Evolutionary conservation across 805 yeast species (phyloP).

Genomic region (Pichia manshurica): DNA sequence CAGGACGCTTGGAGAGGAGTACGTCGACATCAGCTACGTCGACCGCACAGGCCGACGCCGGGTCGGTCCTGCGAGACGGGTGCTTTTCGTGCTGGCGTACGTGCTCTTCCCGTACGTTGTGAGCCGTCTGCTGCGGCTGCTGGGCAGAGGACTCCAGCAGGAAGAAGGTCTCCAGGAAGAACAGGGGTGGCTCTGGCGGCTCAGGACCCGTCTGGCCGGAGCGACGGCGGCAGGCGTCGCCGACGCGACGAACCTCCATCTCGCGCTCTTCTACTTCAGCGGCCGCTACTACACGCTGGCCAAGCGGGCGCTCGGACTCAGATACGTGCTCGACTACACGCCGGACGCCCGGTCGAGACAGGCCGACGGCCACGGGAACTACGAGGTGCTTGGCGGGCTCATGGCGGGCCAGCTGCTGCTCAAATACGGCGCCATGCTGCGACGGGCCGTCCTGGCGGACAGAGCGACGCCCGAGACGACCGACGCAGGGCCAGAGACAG

Average conservation of each 20-base stretch:
- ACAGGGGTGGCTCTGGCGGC: no score
- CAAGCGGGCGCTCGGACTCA: constrained; percentile 70
- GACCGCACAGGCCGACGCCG: constrained; percentile 44
- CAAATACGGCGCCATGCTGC: constrained; percentile 29
- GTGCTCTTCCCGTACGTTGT: constrained; percentile 57
- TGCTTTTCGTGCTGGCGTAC: constrained; percentile 56
- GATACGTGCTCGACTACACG: constrained; percentile 70
- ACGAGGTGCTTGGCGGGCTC: constrained; percentile 67
- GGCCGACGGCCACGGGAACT: constrained; percentile 52
- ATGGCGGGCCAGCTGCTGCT: constrained; percentile 49
- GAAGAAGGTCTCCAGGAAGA: neutral
- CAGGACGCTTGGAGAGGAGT: constrained; percentile 90
- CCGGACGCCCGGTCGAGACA: constrained; percentile 30
- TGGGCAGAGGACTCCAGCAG: neutral
- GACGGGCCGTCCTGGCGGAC: neutral
- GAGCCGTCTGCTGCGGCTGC: constrained; percentile 22
- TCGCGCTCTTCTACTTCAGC: constrained; percentile 74
- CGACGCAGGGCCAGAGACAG: no score
- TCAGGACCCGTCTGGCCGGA: constrained; percentile 14
- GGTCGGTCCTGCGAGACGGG: constrained; percentile 40
- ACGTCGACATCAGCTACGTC: constrained; percentile 74
- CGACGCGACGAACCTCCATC: constrained; percentile 60
- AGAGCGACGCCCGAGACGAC: no score
- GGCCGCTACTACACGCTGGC: constrained; percentile 78
- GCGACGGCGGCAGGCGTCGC: constrained; percentile 42